Percentiles rank a stretch among this genome's conserved stretches.
Conservation (phyloP, 2,329 filamentous ascomycete species). For the Sclerotinia subarctica region DNA sequence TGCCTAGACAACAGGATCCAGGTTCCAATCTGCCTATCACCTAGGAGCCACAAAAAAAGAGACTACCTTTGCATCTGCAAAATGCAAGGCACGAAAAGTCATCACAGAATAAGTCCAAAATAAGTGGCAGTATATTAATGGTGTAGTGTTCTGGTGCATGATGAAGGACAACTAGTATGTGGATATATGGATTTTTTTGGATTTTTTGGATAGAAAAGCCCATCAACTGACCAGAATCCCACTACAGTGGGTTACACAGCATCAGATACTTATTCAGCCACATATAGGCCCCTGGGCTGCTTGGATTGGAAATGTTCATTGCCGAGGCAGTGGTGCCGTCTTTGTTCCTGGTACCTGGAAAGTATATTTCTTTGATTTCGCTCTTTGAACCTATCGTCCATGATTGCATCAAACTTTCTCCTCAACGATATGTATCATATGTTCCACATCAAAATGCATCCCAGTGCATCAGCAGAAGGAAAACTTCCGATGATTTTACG, state of each 20-base stretch:
- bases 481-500: not conserved
- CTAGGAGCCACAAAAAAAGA: not conserved
- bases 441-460: not conserved
- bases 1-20: not conserved
- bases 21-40: not conserved
- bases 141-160: not conserved
- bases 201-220: too few relatives aligned
- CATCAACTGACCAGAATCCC: slow-evolving; percentile 12
- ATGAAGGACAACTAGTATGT: not conserved
- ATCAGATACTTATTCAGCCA: not conserved
- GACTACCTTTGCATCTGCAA: slow-evolving; percentile 14
- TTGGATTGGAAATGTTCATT: not conserved
- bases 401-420: not conserved
- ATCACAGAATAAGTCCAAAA: not conserved
- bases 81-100: slow-evolving; percentile 21
- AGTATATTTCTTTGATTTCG: not conserved
- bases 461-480: not conserved
- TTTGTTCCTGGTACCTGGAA: slow-evolving; percentile 21
- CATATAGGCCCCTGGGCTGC: not conserved
- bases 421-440: not conserved
- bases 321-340: not conserved
- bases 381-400: not conserved
- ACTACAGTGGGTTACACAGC: slow-evolving; percentile 6
- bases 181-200: not conserved
- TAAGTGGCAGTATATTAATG: slow-evolving; percentile 3